Conservation (phyloP, 2,329 filamentous ascomycete species). For the Calonectria crousiana region DNA sequence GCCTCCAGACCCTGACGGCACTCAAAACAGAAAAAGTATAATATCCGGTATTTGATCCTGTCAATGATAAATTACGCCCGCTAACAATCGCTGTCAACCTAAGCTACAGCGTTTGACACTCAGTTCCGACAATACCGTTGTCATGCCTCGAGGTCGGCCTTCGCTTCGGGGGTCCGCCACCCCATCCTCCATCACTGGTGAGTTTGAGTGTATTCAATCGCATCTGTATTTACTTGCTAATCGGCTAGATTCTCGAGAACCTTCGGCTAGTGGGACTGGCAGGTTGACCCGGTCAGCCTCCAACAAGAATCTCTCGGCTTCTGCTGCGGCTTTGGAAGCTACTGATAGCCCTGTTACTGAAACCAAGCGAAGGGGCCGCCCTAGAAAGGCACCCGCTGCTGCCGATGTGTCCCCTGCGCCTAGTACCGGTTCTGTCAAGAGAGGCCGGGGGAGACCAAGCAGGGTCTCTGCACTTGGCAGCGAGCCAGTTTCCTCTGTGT, state of each 20-base stretch:
- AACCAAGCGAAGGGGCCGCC: slow-evolving; percentile 41
- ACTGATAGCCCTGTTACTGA: slow-evolving; percentile 5
- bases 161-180: slow-evolving; percentile 35
- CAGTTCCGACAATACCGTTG: slow-evolving; percentile 3
- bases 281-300: slow-evolving; percentile 45
- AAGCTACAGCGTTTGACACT: neutral
- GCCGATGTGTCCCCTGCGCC: slow-evolving; percentile 20
- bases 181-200: slow-evolving; percentile 29
- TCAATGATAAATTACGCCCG: neutral
- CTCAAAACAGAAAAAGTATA: neutral
- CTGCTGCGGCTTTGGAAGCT: slow-evolving; percentile 7
- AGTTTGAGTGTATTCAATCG: neutral
- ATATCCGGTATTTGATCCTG: neutral
- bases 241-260: slow-evolving; percentile 32
- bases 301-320: slow-evolving; percentile 30
- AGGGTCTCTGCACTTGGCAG: slow-evolving; percentile 36
- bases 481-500: slow-evolving; percentile 49
- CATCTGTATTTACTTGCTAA: slow-evolving; percentile 13
- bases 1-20: no score
- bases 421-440: slow-evolving; percentile 17
- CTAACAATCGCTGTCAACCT: neutral
- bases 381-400: slow-evolving; percentile 33
- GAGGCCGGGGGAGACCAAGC: slow-evolving; percentile 32
- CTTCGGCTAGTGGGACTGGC: slow-evolving; percentile 27
- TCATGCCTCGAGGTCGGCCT: slow-evolving; percentile 49